Conservation (phyloP, 495 filamentous ascomycete species). For the Polyplosphaeria fusca region DNA sequence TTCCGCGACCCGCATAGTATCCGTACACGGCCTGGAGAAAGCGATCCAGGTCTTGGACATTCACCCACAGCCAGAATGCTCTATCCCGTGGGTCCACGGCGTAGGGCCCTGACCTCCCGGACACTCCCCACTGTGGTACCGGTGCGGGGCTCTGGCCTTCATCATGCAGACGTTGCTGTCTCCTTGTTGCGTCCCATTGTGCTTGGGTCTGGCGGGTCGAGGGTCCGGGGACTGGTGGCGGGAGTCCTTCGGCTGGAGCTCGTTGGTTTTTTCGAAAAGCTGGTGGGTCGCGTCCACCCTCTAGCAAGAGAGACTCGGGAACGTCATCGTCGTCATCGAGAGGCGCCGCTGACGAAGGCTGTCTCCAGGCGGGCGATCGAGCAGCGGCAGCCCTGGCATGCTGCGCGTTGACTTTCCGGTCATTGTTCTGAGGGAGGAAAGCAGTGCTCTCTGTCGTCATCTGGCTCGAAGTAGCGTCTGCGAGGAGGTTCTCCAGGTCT, state of each 20-base stretch:
- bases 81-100: slow-evolving; percentile 66
- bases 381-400: not conserved
- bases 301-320: slow-evolving; percentile 80
- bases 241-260: slow-evolving; percentile 13
- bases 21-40: slow-evolving; percentile 88
- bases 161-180: slow-evolving; percentile 58
- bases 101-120: slow-evolving; percentile 7
- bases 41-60: slow-evolving; percentile 85
- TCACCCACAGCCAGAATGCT: slow-evolving; percentile 95
- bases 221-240: slow-evolving; percentile 49
- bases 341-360: slow-evolving; percentile 3
- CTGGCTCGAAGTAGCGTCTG: slow-evolving; percentile 60
- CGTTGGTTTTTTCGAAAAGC: not conserved
- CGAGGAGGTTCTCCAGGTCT: slow-evolving; percentile 66
- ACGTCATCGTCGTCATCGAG: slow-evolving; percentile 78
- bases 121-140: not conserved
- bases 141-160: slow-evolving; percentile 34
- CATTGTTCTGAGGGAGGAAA: slow-evolving; percentile 30
- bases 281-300: slow-evolving; percentile 42
- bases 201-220: slow-evolving; percentile 53
- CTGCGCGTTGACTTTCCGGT: slow-evolving; percentile 8
- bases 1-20: slow-evolving; percentile 80
- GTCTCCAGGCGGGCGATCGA: slow-evolving; percentile 14
- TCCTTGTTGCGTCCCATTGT: slow-evolving; percentile 65
- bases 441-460: slow-evolving; percentile 56